A percentile compares a stretch with the other conserved stretches of the same genome.
Conservation (phyloP, 2,329 filamentous ascomycete species). For the Pleurostoma richardsiae region DNA sequence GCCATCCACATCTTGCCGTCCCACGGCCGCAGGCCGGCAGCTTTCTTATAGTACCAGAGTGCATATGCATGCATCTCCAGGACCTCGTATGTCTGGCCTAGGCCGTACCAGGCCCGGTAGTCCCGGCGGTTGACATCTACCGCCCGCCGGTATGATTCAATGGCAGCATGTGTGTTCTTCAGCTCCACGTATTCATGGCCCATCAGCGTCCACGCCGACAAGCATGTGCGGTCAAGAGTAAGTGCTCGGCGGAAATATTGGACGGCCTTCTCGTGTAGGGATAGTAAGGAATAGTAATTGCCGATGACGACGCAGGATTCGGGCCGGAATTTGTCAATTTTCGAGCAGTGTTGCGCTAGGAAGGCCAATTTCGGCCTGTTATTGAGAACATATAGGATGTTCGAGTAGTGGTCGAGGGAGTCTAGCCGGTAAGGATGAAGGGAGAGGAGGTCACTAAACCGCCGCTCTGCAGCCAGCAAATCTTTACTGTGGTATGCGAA, state of each 20-base stretch:
- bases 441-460: constrained; percentile 76
- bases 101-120: constrained; percentile 95
- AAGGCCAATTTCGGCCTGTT: constrained; percentile 86
- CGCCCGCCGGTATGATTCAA: constrained; percentile 91
- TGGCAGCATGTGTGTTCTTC: constrained; percentile 96
- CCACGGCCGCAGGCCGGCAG: constrained; percentile 86
- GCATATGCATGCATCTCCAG: constrained; percentile 98
- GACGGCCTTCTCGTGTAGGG: constrained; percentile 94
- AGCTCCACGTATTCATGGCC: constrained; percentile 98
- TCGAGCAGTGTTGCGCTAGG: constrained; percentile 83
- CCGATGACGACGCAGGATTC: constrained; percentile 96
- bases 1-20: constrained; percentile 99
- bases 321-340: constrained; percentile 90
- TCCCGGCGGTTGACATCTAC: constrained; percentile 95
- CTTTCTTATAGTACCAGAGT: constrained; percentile 95
- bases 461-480: constrained; percentile 60
- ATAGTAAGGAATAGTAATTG: constrained; percentile 94
- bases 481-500: constrained; percentile 88
- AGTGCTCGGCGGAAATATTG: constrained; percentile 95
- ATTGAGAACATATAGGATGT: constrained; percentile 92
- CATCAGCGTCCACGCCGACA: constrained; percentile 98
- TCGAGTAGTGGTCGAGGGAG: constrained; percentile 91
- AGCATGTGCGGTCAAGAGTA: constrained; percentile 81
- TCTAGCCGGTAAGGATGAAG: constrained; percentile 72
- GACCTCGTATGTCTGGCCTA: constrained; percentile 95